Evolutionary conservation across 129 eudicot species (phyloP), one percentile per base, ranked within the genome.

Genomic region (Helianthus annuus): DNA sequence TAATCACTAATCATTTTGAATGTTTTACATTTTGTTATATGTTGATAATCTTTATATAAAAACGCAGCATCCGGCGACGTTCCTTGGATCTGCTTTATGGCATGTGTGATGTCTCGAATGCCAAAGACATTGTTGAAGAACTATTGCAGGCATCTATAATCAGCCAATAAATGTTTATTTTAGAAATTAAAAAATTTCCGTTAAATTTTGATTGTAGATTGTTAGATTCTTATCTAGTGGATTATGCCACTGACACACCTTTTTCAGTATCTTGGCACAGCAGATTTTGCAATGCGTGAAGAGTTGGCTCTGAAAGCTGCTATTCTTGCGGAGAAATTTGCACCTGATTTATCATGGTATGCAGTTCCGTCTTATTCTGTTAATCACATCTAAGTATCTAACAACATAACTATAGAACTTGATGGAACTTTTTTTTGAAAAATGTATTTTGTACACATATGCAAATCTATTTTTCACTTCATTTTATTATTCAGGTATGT

Each of bases 211-310:
- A 16, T 7, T 16, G 19, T 53, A 15, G 12, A 53, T 58, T 19
- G 4, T 7, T 24, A 11, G 32, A 11, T 10, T 60, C 45, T 24
- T 67, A 36, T 61, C 46, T 34, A n/a, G 2, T 36, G 46, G 46
- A 60, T 10, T 19, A 13, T 48, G 24, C 42, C 6, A 34, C 74
- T 80, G 66, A 82, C 70, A 59, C 19, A 56, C 51, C 46, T 82
- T 76, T 80, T 80, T 59, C 89, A 95, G 99, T 95, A 90, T 80
- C 97, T 95, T 51, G 89, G 82, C 74, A 70, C 97, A 17, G 96
- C 99, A 69, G 99, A 95, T 66, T 95, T 95, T 81, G 96, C 97
- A 66, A 95, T 95, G 99, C 99, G 99, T 57, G 99, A 95, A 86
- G 99, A 95, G 66, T 69, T 95, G 83, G 83, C 99, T 10, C 85